Percentiles rank a stretch among this genome's conserved stretches.
Evolutionary conservation across 192 early-diverging fungal genomes (phyloP).

Genomic region (Coemansia sp.): DNA sequence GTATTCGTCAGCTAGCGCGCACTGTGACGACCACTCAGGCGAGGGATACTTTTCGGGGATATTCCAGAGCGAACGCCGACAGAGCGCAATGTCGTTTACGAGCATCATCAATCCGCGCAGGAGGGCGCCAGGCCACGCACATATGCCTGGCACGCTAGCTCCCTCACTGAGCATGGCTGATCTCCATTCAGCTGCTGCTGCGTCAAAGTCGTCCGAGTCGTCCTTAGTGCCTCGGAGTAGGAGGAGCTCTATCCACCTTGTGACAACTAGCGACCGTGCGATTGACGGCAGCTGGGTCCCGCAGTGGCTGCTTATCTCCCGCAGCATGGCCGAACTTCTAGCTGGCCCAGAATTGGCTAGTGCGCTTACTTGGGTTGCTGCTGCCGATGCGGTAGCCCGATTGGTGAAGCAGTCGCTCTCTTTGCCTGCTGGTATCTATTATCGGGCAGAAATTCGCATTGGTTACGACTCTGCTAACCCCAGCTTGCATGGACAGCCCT

Average conservation of each 20-base stretch:
- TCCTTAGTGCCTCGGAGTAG: neutral
- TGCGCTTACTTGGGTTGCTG: slow-evolving; percentile 9
- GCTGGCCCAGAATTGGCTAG: neutral
- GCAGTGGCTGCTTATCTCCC: slow-evolving; percentile 26
- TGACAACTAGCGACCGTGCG: slow-evolving; percentile 5
- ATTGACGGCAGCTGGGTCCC: slow-evolving; percentile 34
- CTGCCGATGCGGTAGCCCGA: neutral
- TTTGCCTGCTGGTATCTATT: neutral
- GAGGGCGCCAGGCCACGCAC: neutral
- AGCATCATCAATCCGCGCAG: slow-evolving; percentile 47
- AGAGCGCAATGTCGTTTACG: slow-evolving; percentile 28
- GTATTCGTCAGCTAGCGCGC: slow-evolving; percentile 17
- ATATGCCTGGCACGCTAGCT: slow-evolving; percentile 36
- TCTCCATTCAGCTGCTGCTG: slow-evolving; percentile 15
- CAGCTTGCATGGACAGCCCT: neutral
- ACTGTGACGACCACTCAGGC: neutral
- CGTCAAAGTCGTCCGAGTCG: neutral
- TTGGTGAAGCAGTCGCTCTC: neutral
- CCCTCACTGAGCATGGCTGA: slow-evolving; percentile 31
- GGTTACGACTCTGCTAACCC: neutral
- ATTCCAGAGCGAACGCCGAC: neutral
- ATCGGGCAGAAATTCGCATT: slow-evolving; percentile 4
- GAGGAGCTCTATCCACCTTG: neutral
- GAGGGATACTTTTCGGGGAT: neutral
- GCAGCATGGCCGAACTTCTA: slow-evolving; percentile 24